Evolutionary conservation across 345 rosid species (phyloP), one percentile per base, ranked within the genome.

Genomic region (Jatropha curcas): DNA sequence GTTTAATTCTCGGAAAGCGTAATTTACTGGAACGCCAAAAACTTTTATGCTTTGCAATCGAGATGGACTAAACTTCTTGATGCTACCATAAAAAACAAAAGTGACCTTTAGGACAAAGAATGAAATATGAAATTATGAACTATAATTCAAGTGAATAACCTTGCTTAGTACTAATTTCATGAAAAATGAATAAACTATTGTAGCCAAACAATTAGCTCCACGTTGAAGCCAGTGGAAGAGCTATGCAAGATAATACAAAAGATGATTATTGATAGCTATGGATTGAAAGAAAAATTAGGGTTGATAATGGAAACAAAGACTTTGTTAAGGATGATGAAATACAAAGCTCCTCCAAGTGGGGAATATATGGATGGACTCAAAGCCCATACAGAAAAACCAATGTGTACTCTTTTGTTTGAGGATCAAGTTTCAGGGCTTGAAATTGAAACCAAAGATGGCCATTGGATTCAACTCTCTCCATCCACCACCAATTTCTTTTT

Each of bases 241-340:
- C 68, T 77, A 33, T 60, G 35, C 43, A 8, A 60, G 4, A 48
- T 35, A 1, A 66, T 77, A 0, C 19, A 43, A 60, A 33, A 17
- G 50, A 66, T 77, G 67, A 71, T 77, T 5, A 2, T 71, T 27
- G 71, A 71, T 60, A 48, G 80, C 25, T 71, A 71, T 12, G 72
- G 76, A 2, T 48, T 77, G 39, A 67, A n/a, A 1, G 60, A 35
- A 11, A 52, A 69, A 37, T 10, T 0, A n/a, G 43, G 35, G 27
- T 27, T 34, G 0, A 35, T 69, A 22, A 30, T 57, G 41, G 59
- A 37, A 59, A 2, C n/a, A 5, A 30, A 59, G 35, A 59, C 37
- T 0, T 71, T 74, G 45, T 27, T 66, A n/a, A 22, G 71, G 11
- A 35, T 66, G 50, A 74, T 66, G 68, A 67, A 60, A 65, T 68